phyloP scores from a whole-genome alignment of 441 rosid genomes.

The Adansonia rubrostipa region DNA sequence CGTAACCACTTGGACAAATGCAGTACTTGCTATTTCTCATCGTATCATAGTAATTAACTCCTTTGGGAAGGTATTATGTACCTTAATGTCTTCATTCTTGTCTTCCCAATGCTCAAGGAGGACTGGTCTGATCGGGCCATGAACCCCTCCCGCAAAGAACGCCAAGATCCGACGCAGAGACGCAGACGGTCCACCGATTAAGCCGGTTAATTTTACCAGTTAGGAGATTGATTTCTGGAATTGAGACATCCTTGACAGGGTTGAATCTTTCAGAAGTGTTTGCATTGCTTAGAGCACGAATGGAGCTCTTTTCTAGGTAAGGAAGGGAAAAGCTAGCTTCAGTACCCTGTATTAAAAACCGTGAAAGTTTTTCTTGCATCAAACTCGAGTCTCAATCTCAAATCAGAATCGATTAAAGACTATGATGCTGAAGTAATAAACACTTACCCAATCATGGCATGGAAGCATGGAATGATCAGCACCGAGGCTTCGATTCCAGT shows the following conservation, averaged over 20 bases:
- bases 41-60: slow-evolving; percentile 69
- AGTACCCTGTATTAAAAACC: slow-evolving; percentile 59
- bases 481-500: slow-evolving; percentile 86
- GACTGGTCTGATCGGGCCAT: slow-evolving; percentile 86
- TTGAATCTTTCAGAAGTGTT: slow-evolving; percentile 87
- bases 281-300: slow-evolving; percentile 87
- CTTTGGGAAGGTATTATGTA: slow-evolving; percentile 79
- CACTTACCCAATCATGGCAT: slow-evolving; percentile 89
- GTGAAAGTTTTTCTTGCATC: neutral
- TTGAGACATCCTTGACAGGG: slow-evolving; percentile 75
- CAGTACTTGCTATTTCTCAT: slow-evolving; percentile 80
- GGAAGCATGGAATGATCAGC: slow-evolving; percentile 90
- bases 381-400: neutral
- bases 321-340: slow-evolving; percentile 68
- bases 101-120: slow-evolving; percentile 86
- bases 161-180: slow-evolving; percentile 75
- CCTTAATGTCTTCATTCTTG: slow-evolving; percentile 70
- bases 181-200: slow-evolving; percentile 65
- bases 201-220: slow-evolving; percentile 56
- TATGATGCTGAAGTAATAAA: neutral
- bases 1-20: slow-evolving; percentile 89
- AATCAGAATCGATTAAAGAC: neutral
- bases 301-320: slow-evolving; percentile 62
- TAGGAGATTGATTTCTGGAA: slow-evolving; percentile 79
- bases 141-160: slow-evolving; percentile 96